phyloP scores from a whole-genome alignment of 176 grass and related monocot genomes.

The Carex myosuroides region DNA sequence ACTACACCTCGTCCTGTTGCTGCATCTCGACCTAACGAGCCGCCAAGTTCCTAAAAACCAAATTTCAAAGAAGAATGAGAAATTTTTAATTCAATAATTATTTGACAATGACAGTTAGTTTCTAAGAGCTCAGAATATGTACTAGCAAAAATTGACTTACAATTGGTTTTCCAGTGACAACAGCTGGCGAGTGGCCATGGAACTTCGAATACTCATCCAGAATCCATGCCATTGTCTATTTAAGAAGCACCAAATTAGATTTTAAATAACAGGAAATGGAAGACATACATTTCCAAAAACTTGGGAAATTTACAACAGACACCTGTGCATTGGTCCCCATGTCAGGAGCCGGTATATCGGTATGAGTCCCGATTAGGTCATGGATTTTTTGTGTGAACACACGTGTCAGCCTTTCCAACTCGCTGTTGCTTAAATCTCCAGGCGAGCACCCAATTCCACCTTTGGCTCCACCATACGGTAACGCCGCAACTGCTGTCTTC shows the following conservation, averaged over 20 bases:
- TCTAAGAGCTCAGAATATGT: background rate
- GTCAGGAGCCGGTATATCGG: constrained; percentile 86
- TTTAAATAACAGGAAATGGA: constrained; percentile 16
- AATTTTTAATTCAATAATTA: constrained; percentile 18
- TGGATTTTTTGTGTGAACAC: constrained; percentile 99
- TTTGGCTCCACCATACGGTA: constrained; percentile 97
- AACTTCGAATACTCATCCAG: constrained; percentile 96
- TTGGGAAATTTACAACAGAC: background rate
- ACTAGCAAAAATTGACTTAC: constrained; percentile 38
- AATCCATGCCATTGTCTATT: constrained; percentile 99
- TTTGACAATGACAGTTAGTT: background rate
- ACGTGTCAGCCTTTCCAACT: constrained; percentile 83
- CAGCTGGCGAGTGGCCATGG: constrained; percentile 86
- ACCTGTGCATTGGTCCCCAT: constrained; percentile 97
- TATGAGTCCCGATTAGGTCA: constrained; percentile 86
- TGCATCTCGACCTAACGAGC: constrained; percentile 90
- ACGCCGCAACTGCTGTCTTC: constrained; percentile 85
- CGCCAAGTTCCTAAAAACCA: constrained; percentile 80
- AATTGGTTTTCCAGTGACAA: constrained; percentile 93
- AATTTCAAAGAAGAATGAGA: background rate
- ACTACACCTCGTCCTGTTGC: constrained; percentile 84
- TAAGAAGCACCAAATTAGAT: background rate
- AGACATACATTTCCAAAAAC: background rate
- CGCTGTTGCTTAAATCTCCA: constrained; percentile 64
- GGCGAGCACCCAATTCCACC: constrained; percentile 89